Percentiles rank a stretch among this genome's conserved stretches.
phyloP scores from a whole-genome alignment of 306 rosid species.

The Vigna angularis region DNA sequence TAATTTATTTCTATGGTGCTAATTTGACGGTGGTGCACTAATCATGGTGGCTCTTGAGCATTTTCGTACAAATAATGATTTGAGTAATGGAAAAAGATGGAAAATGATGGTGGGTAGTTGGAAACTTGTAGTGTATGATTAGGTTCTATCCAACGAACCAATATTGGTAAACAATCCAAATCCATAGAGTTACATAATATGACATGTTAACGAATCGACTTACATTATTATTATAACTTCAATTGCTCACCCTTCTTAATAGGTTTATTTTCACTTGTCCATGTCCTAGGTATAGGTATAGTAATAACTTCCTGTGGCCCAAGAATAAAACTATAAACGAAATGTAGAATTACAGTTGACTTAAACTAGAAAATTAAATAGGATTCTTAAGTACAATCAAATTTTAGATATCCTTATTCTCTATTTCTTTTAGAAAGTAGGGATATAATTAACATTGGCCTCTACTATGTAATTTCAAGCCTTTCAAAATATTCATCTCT shows the following conservation, averaged over 20 bases:
- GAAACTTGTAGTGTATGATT: constrained; percentile 17
- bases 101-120: constrained; percentile 17
- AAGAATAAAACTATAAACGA: no score
- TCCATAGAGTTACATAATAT: background rate
- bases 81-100: constrained; percentile 14
- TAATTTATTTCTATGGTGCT: constrained; percentile 8
- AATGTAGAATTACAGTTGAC: no score
- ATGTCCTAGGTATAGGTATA: no score
- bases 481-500: no score
- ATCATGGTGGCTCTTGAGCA: background rate
- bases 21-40: constrained; percentile 7
- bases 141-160: background rate
- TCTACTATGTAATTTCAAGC: no score
- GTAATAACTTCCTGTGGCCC: no score
- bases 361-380: no score
- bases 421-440: no score
- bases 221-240: background rate
- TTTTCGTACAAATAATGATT: constrained; percentile 29
- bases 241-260: background rate
- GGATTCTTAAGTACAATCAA: no score
- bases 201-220: constrained; percentile 7
- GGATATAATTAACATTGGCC: no score
- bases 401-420: no score
- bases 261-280: background rate
- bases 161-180: background rate